Evolutionary conservation across 139 green algal species (phyloP).

Genomic region (Cymbomonas tetramitiformis): DNA sequence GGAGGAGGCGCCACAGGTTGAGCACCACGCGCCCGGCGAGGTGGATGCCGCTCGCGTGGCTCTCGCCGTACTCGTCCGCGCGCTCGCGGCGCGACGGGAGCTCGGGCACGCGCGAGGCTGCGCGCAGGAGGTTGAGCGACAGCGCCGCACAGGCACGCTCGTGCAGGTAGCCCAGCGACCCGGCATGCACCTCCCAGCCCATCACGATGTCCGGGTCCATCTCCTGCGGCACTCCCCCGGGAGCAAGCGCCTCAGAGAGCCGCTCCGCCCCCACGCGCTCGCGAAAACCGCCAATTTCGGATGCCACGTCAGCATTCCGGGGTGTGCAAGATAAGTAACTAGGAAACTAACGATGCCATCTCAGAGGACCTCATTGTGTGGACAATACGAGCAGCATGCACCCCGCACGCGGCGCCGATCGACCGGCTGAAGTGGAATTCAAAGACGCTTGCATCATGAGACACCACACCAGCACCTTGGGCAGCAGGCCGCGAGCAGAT

Average conservation of each 20-base stretch:
- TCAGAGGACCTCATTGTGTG: too few species aligned
- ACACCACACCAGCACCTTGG: too few species aligned
- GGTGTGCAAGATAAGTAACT: background rate
- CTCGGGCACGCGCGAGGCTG: slow-evolving; percentile 41
- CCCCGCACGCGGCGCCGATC: too few species aligned
- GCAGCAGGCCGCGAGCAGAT: too few species aligned
- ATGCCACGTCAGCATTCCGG: background rate
- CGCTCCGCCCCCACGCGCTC: background rate
- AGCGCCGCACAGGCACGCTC: slow-evolving; percentile 48
- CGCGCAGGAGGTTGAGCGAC: slow-evolving; percentile 38
- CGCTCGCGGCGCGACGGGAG: background rate
- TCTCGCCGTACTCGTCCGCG: slow-evolving; percentile 40
- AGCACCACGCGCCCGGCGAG: slow-evolving; percentile 72
- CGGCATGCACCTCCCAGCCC: slow-evolving; percentile 73
- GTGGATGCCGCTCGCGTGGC: slow-evolving; percentile 42
- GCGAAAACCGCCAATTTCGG: background rate
- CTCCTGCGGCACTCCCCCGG: slow-evolving; percentile 32
- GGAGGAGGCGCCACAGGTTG: slow-evolving; percentile 79
- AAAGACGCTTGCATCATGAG: too few species aligned
- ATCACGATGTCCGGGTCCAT: slow-evolving; percentile 85
- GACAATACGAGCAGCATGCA: too few species aligned
- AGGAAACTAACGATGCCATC: too few species aligned
- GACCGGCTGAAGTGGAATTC: too few species aligned
- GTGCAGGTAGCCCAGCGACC: slow-evolving; percentile 66
- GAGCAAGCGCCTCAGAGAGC: slow-evolving; percentile 36